These are phyloP conservation scores for Samsoniella hepiali DNA, from an alignment of 2,329 filamentous ascomycete species.

Conservation along the genomic window DNA sequence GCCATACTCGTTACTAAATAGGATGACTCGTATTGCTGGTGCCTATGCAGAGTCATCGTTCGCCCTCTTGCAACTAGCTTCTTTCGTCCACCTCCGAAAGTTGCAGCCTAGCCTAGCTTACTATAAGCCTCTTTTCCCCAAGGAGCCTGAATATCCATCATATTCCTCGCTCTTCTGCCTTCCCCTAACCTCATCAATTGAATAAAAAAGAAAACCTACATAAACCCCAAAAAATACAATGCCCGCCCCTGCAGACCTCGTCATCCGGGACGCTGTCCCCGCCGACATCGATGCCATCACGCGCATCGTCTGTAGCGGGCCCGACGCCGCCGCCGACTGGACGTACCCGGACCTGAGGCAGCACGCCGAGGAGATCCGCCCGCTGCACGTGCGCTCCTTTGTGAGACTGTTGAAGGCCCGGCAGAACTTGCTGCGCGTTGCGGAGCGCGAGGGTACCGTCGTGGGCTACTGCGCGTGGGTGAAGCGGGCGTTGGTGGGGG, in stretches of 20 bases:
- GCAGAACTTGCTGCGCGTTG: neutral
- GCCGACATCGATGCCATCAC: neutral
- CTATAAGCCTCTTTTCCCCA: too few species aligned
- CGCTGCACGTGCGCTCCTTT: neutral
- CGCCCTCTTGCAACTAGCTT: too few species aligned
- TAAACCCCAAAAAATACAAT: too few species aligned
- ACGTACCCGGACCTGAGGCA: neutral
- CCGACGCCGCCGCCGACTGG: conserved; percentile 9
- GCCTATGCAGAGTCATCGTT: too few species aligned
- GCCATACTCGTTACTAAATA: too few species aligned
- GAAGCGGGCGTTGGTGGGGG: neutral
- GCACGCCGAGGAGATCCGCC: neutral
- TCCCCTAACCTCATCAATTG: neutral
- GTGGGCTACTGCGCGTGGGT: neutral
- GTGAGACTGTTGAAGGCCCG: neutral
- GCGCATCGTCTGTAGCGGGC: neutral
- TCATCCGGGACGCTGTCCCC: neutral
- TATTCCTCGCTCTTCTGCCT: neutral
- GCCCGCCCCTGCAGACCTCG: neutral
- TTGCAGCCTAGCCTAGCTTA: too few species aligned
- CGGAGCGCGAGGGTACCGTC: neutral
- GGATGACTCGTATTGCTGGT: too few species aligned
- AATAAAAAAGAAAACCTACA: neutral
- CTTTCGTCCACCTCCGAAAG: too few species aligned
- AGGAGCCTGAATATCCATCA: too few species aligned